Percentiles rank a stretch among this genome's conserved stretches.
Conservation (phyloP, 305 asterid genomes). For the Caryopteris hybrid region DNA sequence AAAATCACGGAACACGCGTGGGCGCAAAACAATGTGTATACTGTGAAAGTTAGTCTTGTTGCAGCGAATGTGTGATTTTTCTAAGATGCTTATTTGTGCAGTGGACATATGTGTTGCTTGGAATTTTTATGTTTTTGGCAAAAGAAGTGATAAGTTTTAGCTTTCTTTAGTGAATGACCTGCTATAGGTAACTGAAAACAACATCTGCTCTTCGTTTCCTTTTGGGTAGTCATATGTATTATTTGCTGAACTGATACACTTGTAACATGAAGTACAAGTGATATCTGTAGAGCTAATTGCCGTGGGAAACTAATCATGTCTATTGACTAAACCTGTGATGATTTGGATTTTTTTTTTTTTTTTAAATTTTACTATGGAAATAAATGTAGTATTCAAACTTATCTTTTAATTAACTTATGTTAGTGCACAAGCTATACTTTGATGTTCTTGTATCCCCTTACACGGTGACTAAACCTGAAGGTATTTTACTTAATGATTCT, state of each 20-base stretch:
- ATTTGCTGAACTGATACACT: background rate
- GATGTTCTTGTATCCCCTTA: background rate
- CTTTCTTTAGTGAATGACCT: background rate
- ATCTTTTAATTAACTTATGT: background rate
- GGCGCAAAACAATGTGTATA: background rate
- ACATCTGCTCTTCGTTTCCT: background rate
- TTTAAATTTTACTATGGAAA: background rate
- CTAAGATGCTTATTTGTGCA: background rate
- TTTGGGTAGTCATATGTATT: background rate
- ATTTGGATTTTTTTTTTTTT: background rate
- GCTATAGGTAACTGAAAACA: conserved; percentile 6
- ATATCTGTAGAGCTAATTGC: background rate
- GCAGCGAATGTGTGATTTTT: background rate
- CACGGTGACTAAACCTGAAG: background rate
- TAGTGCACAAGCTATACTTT: background rate
- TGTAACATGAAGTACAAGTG: background rate
- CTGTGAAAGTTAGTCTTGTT: background rate
- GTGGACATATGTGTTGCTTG: background rate
- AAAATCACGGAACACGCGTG: background rate
- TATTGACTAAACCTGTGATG: background rate
- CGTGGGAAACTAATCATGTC: background rate
- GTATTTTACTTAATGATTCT: conserved; percentile 5
- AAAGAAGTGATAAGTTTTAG: background rate
- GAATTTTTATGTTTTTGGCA: background rate
- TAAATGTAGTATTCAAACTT: background rate